Percentiles rank a stretch among this genome's conserved stretches.
Evolutionary conservation across 2,329 filamentous ascomycete species (phyloP).

Genomic region (Colletotrichum viniferum): DNA sequence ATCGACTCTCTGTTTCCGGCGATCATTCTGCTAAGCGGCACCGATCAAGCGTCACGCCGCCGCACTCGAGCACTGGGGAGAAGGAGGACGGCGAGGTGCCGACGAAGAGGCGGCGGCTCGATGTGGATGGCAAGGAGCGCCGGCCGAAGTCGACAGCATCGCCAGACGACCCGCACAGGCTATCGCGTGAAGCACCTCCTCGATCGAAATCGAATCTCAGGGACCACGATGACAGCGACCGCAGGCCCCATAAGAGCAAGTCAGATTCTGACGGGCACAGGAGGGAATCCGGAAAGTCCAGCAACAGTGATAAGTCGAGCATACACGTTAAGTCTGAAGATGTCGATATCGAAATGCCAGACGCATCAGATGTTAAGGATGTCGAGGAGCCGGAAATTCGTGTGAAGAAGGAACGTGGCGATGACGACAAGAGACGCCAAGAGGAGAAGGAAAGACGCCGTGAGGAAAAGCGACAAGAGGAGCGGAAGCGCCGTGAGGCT

Average conservation of each 20-base stretch:
- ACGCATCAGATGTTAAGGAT: conserved; percentile 40
- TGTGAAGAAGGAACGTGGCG: conserved; percentile 40
- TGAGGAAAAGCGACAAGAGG: conserved; percentile 24
- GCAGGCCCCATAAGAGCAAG: conserved; percentile 34
- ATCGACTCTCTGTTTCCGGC: conserved; percentile 53
- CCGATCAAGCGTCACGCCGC: conserved; percentile 63
- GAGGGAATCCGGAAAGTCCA: conserved; percentile 45
- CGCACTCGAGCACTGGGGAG: conserved; percentile 54
- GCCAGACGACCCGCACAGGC: conserved; percentile 46
- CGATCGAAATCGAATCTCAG: conserved; percentile 36
- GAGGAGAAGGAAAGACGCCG: conserved; percentile 28
- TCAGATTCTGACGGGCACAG: conserved; percentile 41
- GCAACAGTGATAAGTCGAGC: conserved; percentile 48
- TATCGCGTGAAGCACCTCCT: conserved; percentile 8
- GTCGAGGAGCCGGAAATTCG: conserved; percentile 31
- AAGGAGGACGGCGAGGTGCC: conserved; percentile 58
- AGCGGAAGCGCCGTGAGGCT: conserved; percentile 33
- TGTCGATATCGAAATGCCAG: conserved; percentile 59
- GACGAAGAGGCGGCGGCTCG: conserved; percentile 61
- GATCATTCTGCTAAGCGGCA: conserved; percentile 63
- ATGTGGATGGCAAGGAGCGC: conserved; percentile 57
- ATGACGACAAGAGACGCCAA: conserved; percentile 36
- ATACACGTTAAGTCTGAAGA: conserved; percentile 65
- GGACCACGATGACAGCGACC: conserved; percentile 45
- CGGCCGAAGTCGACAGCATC: conserved; percentile 47